Evolutionary conservation across 1,284 basidiomycete species (phyloP).

Genomic region (Puccinia hordei): DNA sequence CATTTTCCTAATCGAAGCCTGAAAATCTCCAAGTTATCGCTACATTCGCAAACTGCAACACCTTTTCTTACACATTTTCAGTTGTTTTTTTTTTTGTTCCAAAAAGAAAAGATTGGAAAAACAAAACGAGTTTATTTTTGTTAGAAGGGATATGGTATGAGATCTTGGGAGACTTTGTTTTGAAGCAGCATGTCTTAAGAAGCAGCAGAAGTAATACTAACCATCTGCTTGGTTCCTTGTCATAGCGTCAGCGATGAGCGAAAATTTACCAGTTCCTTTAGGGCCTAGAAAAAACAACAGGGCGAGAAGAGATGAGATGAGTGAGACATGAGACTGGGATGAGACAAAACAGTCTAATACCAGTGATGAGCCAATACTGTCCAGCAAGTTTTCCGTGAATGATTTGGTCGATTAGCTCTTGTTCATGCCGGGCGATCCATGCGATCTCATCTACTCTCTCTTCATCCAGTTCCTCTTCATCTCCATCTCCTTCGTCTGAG

Average conservation of each 20-base stretch:
- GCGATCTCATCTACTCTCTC: constrained; percentile 24
- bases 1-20: constrained; percentile 46
- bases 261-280: constrained; percentile 50
- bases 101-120: constrained; percentile 1
- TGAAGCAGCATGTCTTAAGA: too few relatives aligned
- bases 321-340: not conserved
- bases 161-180: too few relatives aligned
- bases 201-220: not conserved
- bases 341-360: too few relatives aligned
- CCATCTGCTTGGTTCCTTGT: constrained; percentile 46
- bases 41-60: constrained; percentile 50
- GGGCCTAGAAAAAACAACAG: constrained; percentile 21
- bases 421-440: constrained; percentile 39
- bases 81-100: too few relatives aligned
- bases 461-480: not conserved
- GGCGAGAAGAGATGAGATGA: not conserved
- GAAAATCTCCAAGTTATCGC: constrained; percentile 47
- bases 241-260: constrained; percentile 50
- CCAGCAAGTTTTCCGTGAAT: constrained; percentile 47
- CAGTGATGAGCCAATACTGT: constrained; percentile 49
- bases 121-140: not conserved
- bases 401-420: constrained; percentile 46
- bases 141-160: not conserved
- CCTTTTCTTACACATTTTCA: constrained; percentile 26
- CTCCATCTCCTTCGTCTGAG: not conserved